Base-by-base conservation (phyloP, 2,329 filamentous ascomycete genomes). In the Fusarium circinatum region DNA sequence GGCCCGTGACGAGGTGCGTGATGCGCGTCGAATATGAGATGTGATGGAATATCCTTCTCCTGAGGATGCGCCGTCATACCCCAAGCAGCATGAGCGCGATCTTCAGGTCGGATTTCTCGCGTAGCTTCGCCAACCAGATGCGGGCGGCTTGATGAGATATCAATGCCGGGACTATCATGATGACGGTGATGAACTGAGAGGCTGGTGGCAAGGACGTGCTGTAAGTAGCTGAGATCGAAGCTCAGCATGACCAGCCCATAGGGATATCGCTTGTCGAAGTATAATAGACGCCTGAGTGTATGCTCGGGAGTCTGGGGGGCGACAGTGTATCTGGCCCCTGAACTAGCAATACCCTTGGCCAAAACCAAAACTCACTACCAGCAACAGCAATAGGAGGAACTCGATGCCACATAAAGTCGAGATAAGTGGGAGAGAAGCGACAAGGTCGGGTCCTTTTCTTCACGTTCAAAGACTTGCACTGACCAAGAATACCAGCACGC, bases 91-190 rank as follows among this genome's bases (percentile, higher is more conserved):
- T 57, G 52, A 54, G 58, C 67, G 59, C 70, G 57, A 60, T 61
- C 41, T 55, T 60, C 65, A 73, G 62, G 61, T 59, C 54, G 51
- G 38, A 44, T 52, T 24, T 38, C 73, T 75, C 74, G 70, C 74
- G 65, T 75, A 75, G 60, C 60, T 47, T 59, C 62, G n/a, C 74
- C 73, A 75, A 75, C 70, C 70, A 74, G 59, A 71, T 44, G 32
- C 38, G 20, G 20, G 39, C 41, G 41, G 69, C 45, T 55, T 63
- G 8, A 57, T 42, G 36, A 55, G 44, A 58, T 28, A 39, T 51
- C 34, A 39, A 38, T 48, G 56, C 59, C 51, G 68, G 62, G 51
- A 38, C 54, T 56, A 69, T 70, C 56, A 58, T 59, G 52, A 52
- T 44, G 36, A 52, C 38, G 14, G 41, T 47, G 24, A 42, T 36